Conservation (phyloP, 257 asterid genomes). For the Forsythia suspensa region DNA sequence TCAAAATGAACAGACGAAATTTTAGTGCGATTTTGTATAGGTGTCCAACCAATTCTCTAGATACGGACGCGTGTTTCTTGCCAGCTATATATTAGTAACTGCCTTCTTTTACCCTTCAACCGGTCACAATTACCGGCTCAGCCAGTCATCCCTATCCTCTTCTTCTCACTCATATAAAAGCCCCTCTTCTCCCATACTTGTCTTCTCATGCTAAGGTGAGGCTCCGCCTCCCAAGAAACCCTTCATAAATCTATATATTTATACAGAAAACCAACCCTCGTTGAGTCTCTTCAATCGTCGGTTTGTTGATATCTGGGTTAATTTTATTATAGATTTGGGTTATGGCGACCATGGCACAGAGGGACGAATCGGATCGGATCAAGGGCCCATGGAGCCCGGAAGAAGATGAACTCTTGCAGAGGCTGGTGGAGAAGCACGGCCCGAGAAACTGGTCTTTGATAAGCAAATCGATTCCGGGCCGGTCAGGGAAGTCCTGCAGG, state of each 20-base stretch:
- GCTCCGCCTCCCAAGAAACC: conserved; percentile 38
- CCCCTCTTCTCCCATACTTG: neutral
- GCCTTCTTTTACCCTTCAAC: conserved; percentile 18
- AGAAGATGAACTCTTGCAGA: conserved; percentile 32
- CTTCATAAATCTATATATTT: neutral
- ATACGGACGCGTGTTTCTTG: conserved; percentile 49
- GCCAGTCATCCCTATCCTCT: conserved; percentile 54
- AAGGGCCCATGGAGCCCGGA: conserved; percentile 45
- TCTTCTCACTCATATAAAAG: conserved; percentile 31
- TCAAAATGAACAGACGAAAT: too few species aligned
- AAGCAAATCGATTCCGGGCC: conserved; percentile 41
- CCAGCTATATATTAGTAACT: conserved; percentile 56
- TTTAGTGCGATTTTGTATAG: conserved; percentile 20
- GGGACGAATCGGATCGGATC: conserved; percentile 36
- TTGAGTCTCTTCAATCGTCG: too few species aligned
- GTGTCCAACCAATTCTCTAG: conserved; percentile 24
- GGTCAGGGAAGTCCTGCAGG: conserved; percentile 49
- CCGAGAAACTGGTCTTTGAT: conserved; percentile 46
- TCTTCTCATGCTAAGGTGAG: conserved; percentile 25
- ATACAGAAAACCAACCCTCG: neutral
- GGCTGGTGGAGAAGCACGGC: conserved; percentile 42
- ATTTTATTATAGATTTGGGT: too few species aligned
- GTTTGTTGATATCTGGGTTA: too few species aligned
- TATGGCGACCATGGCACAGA: conserved; percentile 39
- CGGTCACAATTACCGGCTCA: conserved; percentile 26